Evolutionary conservation across 2,329 filamentous ascomycete genomes (phyloP).

Genomic region (Apiospora malaysiana): DNA sequence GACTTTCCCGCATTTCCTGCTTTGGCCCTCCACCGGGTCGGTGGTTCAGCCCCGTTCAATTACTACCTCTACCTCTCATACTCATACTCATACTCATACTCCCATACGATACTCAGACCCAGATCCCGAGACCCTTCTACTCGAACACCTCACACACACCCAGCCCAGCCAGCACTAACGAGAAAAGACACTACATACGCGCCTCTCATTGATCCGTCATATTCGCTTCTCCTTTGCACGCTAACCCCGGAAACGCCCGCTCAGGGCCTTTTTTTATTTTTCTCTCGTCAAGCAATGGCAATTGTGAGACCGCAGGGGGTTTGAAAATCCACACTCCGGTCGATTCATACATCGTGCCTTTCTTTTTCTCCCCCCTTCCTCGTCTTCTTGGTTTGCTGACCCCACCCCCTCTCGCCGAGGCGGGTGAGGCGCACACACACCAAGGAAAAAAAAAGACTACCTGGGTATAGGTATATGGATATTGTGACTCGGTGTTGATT

Average conservation of each 20-base stretch:
- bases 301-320: slow-evolving; percentile 22
- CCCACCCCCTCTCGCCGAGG: slow-evolving; percentile 36
- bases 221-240: slow-evolving; percentile 8
- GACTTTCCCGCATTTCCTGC: slow-evolving; percentile 14
- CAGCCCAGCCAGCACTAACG: background rate
- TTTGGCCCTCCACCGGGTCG: slow-evolving; percentile 13
- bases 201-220: background rate
- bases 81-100: slow-evolving; percentile 3
- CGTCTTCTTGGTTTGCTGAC: slow-evolving; percentile 28
- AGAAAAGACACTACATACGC: background rate
- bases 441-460: background rate
- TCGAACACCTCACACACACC: slow-evolving; percentile 5
- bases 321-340: slow-evolving; percentile 11
- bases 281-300: slow-evolving; percentile 12
- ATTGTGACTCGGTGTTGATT: slow-evolving; percentile 24
- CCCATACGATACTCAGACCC: background rate
- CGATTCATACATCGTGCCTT: slow-evolving; percentile 21
- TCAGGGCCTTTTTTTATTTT: slow-evolving; percentile 12
- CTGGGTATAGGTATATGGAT: slow-evolving; percentile 16
- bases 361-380: background rate
- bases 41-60: slow-evolving; percentile 15
- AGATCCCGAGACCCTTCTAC: background rate
- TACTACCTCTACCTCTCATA: background rate
- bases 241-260: slow-evolving; percentile 14
- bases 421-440: slow-evolving; percentile 38